phyloP scores from a whole-genome alignment of 2,329 filamentous ascomycete species.

The Aspergillus sp. region DNA sequence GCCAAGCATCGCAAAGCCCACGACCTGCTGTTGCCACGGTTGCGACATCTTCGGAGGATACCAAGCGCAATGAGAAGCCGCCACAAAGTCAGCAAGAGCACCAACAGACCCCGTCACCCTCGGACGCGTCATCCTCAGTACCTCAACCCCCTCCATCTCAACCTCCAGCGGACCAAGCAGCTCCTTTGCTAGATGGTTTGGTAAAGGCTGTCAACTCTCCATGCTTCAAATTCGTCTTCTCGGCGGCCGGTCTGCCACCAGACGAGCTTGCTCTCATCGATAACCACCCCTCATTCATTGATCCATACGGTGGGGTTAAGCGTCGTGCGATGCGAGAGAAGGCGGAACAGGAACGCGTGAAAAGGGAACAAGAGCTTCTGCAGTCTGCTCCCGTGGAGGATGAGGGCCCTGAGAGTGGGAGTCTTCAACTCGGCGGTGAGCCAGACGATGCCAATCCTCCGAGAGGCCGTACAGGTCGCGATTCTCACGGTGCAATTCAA shows the following conservation, averaged over 20 bases:
- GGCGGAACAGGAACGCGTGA: conserved; percentile 59
- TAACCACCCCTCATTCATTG: conserved; percentile 75
- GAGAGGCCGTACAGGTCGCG: conserved; percentile 49
- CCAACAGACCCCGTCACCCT: conserved; percentile 25
- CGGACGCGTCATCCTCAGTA: conserved; percentile 21
- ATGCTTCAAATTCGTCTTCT: conserved; percentile 57
- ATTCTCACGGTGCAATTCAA: conserved; percentile 67
- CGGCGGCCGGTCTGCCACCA: conserved; percentile 43
- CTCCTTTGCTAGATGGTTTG: conserved; percentile 40
- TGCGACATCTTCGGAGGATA: conserved; percentile 35
- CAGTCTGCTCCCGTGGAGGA: conserved; percentile 59
- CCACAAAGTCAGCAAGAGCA: conserved; percentile 25
- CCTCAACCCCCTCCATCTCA: conserved; percentile 21
- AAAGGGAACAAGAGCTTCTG: conserved; percentile 55
- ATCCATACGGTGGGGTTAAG: conserved; percentile 77
- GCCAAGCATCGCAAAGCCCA: conserved; percentile 78
- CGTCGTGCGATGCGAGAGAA: conserved; percentile 74
- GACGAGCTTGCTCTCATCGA: conserved; percentile 54
- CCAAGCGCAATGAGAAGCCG: conserved; percentile 35
- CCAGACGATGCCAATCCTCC: conserved; percentile 73
- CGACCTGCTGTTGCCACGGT: conserved; percentile 55
- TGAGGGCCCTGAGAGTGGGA: conserved; percentile 78
- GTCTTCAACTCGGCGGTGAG: conserved; percentile 86
- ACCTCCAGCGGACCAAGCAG: conserved; percentile 23
- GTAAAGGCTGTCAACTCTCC: conserved; percentile 49